Base-by-base conservation (phyloP, 306 rosid species). In the Ochetophila trinervis region DNA sequence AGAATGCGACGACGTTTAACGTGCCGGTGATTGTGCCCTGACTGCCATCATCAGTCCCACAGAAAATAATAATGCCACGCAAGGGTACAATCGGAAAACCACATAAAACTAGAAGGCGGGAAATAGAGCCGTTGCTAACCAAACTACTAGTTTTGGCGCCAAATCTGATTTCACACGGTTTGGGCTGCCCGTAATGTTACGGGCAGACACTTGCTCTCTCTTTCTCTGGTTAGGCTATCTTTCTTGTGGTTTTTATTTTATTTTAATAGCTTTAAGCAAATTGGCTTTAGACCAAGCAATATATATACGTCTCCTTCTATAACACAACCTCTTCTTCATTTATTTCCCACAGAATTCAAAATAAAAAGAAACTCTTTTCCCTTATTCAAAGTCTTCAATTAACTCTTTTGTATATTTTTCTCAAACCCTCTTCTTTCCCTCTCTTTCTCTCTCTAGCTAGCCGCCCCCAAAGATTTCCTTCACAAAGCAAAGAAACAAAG, bases 61-160 rank as follows among this genome's bases (percentile, higher is more conserved):
- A 70, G 69, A 56, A 78, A 70, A 45, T 18, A 49, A 57, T 70
- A 60, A 69, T 56, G 20, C 56, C 27, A 23, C 62, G 48, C 32
- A 78, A 52, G 88, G 89, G 30, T 2, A 85, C 14, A 75, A 55
- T 20, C 18, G 84, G 57, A 67, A 74, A 45, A 0, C 0, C 4
- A 1, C 6, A 6, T 0, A 66, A 75, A 6, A n/a, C 51, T 6
- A 14, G 68, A 60, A 20, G 84, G 99, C 97, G 99, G 99, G 97
- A 90, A 86, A 72, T 60, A 79, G 97, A 90, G 94, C 97, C 99
- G 99, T 93, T 93, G 97, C 53, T 45, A 20, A 70, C 78, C 23
- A 69, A 83, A 76, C 13, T 64, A 51, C 77, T 56, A 18, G n/a
- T 72, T 82, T 82, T 81, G 80, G 83, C 86, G 86, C 80, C 64